Evolutionary conservation across 2,329 filamentous ascomycete species (phyloP).

Genomic region (Epichloe scottii): DNA sequence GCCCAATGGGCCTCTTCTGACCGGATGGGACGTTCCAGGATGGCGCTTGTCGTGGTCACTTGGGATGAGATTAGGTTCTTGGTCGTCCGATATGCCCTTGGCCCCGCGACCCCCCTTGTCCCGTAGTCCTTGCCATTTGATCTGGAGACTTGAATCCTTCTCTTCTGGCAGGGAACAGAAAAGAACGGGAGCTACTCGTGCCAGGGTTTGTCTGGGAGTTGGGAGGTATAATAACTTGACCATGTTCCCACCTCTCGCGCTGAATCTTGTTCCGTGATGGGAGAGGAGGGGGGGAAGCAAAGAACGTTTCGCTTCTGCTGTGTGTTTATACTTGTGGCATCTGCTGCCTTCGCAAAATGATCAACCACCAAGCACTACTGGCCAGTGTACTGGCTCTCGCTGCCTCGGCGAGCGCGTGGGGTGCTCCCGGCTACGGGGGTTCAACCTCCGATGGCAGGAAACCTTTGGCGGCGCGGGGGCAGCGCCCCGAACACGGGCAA

Average conservation of each 20-base stretch:
- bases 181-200: too few species aligned
- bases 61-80: neutral
- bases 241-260: neutral
- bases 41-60: conserved; percentile 2
- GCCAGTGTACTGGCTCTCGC: conserved; percentile 18
- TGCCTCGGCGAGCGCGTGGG: conserved; percentile 22
- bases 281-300: neutral
- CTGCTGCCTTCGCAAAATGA: conserved; percentile 11
- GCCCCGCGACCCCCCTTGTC: too few species aligned
- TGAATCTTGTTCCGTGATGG: neutral
- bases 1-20: neutral
- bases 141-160: neutral
- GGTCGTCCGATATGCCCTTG: neutral
- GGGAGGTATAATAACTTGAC: neutral
- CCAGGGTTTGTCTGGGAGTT: neutral
- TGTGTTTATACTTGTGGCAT: neutral
- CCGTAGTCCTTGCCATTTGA: neutral
- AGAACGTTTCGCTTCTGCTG: conserved; percentile 17
- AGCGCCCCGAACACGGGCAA: conserved; percentile 19
- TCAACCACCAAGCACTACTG: conserved; percentile 8
- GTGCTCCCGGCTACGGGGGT: conserved; percentile 27
- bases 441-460: conserved; percentile 29
- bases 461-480: conserved; percentile 27
- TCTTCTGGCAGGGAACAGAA: too few species aligned
- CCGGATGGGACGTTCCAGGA: neutral